A percentile compares a stretch with the other conserved stretches of the same genome.
These are phyloP conservation scores for Cocos nucifera DNA, from an alignment of 176 grass and related monocot genomes.

Conservation along the genomic window DNA sequence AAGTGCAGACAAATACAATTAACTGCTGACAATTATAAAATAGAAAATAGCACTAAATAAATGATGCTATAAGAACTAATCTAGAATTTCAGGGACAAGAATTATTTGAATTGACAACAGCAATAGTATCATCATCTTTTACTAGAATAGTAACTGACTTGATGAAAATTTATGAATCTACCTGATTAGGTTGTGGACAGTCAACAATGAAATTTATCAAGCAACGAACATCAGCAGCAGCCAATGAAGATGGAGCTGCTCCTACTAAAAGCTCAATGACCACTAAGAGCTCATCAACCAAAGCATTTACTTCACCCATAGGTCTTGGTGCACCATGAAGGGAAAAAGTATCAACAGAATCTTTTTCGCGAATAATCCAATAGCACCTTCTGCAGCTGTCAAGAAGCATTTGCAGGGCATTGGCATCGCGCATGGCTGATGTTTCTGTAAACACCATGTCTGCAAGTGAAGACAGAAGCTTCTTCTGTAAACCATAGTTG, in stretches of 20 bases:
- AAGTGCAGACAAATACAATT: too few relatives aligned
- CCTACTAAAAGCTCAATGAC: conserved; percentile 87
- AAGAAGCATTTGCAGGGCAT: conserved; percentile 95
- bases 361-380: conserved; percentile 63
- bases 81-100: too few relatives aligned
- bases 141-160: too few relatives aligned
- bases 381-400: conserved; percentile 96
- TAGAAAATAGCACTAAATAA: too few relatives aligned
- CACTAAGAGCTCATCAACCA: conserved; percentile 95
- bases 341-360: conserved; percentile 66
- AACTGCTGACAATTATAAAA: too few relatives aligned
- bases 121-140: too few relatives aligned
- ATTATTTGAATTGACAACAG: too few relatives aligned
- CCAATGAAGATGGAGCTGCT: conserved; percentile 56
- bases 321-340: conserved; percentile 46
- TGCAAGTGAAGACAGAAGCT: conserved; percentile 96
- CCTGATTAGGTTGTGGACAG: conserved; percentile 97
- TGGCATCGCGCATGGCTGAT: conserved; percentile 80
- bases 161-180: conserved; percentile 14
- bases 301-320: conserved; percentile 77
- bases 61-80: too few relatives aligned
- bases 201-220: conserved; percentile 94
- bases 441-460: conserved; percentile 96
- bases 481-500: conserved; percentile 92
- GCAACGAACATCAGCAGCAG: conserved; percentile 61